Evolutionary conservation across 2,329 filamentous ascomycete genomes (phyloP), one percentile per base, ranked within the genome.

Genomic region (Cladosporium cucumerinum): DNA sequence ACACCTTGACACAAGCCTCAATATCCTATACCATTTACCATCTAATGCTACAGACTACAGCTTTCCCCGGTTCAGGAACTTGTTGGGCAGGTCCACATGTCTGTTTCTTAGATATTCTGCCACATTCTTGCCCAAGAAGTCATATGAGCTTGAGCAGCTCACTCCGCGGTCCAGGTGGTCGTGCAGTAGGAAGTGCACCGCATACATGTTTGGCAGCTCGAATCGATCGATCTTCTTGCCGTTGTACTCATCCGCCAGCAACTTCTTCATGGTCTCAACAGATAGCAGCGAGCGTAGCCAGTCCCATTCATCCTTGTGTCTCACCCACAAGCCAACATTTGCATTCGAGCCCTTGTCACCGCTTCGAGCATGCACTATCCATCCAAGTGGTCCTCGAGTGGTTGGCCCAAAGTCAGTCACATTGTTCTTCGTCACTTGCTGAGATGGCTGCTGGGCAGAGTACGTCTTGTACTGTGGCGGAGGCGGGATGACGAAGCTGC

Each of bases 281-380:
- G 68, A 71, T 10, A 77, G 66, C 4, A 74, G 39, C 10, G 66
- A 68, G 18, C 72, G 69, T 28, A 77, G 61, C 75, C 75, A 77
- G 16, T 72, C 68, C 65, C 69, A 77, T 55, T 75, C 73, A n/a
- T 75, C 73, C 5, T 63, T 46, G 55, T 68, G 67, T 5, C 78
- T 73, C 5, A 82, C 79, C 68, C 81, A 85, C 66, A 78, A 66
- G 60, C 78, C 75, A 5, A 75, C 69, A 57, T 76, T 76, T 12
- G 72, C 72, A 52, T 76, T 74, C 8, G 66, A 67, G 11, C 73
- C 74, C 59, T 77, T 77, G 60, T 77, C 75, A 7, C 75, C 75
- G 21, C 69, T 72, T 1, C 75, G 63, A 1, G 73, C 75, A 61
- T 75, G 74, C 6, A 72, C 74, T 30, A 77, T 70, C 69, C 72